Evolutionary conservation across 257 asterid species (phyloP).

Genomic region (Craterostigma plantagineum): DNA sequence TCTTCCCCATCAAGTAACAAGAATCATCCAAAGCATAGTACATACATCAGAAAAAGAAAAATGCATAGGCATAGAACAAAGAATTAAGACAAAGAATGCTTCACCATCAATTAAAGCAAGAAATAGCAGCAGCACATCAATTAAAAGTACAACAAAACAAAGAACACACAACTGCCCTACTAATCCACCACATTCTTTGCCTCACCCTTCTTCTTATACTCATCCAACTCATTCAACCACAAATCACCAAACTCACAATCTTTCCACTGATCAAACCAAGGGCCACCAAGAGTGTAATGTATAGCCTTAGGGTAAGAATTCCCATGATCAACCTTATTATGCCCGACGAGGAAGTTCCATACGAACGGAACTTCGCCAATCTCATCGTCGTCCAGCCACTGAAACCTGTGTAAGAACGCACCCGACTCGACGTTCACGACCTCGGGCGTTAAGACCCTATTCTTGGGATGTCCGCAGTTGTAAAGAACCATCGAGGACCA

Average conservation of each 20-base stretch:
- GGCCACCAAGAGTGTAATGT: background rate
- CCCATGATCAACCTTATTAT: background rate
- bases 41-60: no score
- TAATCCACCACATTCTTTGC: no score
- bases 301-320: background rate
- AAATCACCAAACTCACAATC: constrained; percentile 1
- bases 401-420: background rate
- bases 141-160: no score
- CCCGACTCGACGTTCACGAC: background rate
- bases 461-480: constrained; percentile 1
- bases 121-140: no score
- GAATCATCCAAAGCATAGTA: no score
- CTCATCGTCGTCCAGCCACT: constrained; percentile 1
- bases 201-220: no score
- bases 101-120: no score
- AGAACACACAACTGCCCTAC: no score
- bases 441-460: background rate
- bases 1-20: no score
- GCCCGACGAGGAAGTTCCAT: constrained; percentile 2
- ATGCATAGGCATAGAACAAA: no score
- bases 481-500: constrained; percentile 2
- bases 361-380: constrained; percentile 1
- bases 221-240: constrained; percentile 1
- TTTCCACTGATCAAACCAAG: constrained; percentile 5
- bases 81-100: no score